phyloP scores from a whole-genome alignment of 768 basidiomycete species.

The Boletus pseudopeckii region DNA sequence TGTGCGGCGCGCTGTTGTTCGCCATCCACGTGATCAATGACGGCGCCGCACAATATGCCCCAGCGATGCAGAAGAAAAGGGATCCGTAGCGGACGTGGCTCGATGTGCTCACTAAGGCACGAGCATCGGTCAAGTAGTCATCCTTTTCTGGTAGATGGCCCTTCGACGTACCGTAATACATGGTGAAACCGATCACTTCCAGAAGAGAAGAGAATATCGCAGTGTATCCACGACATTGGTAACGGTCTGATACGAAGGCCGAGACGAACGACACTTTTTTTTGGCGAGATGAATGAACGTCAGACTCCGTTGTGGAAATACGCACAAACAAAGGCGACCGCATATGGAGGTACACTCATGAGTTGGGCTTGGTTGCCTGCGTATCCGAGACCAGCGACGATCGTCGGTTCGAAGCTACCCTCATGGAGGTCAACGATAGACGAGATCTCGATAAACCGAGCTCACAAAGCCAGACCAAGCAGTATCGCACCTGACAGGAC shows the following conservation, averaged over 20 bases:
- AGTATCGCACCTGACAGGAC: constrained; percentile 15
- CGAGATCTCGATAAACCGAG: not conserved
- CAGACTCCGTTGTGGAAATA: not conserved
- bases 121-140: not conserved
- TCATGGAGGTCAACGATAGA: constrained; percentile 36
- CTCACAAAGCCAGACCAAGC: constrained; percentile 25
- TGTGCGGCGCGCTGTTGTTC: constrained; percentile 58
- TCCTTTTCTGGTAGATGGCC: not conserved
- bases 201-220: constrained; percentile 43
- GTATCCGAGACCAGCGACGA: constrained; percentile 62
- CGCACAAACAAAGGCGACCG: constrained; percentile 45
- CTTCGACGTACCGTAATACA: constrained; percentile 46
- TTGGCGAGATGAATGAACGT: not conserved
- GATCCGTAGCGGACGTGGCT: constrained; percentile 48
- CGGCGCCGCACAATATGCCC: constrained; percentile 50
- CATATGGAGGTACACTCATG: constrained; percentile 53
- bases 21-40: constrained; percentile 57
- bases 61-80: constrained; percentile 53
- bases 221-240: constrained; percentile 47
- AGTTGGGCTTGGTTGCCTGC: constrained; percentile 52
- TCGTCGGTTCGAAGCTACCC: constrained; percentile 66
- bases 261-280: constrained; percentile 36
- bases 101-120: constrained; percentile 26
- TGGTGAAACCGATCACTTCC: constrained; percentile 48
- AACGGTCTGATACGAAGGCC: constrained; percentile 52